These are phyloP conservation scores for Mycena leptocephala DNA, from an alignment of 768 basidiomycete species.

Conservation along the genomic window DNA sequence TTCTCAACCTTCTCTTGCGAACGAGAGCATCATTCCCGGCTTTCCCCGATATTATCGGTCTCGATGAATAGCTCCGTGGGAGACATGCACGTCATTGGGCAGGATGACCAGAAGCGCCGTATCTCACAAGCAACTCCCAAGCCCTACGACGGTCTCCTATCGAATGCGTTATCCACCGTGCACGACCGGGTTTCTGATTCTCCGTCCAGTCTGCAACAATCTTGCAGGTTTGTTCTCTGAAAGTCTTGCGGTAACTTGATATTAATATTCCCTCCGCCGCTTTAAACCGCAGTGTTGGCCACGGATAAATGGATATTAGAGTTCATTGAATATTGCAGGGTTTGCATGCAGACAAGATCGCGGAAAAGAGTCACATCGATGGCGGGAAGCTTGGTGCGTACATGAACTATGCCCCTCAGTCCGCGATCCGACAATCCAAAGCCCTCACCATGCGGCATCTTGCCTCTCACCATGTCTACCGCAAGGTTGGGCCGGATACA, in stretches of 20 bases:
- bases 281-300: conserved; percentile 6
- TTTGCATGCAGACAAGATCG: too few species aligned
- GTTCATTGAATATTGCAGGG: conserved; percentile 37
- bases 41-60: conserved; percentile 8
- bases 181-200: conserved; percentile 3
- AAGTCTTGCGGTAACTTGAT: conserved; percentile 1
- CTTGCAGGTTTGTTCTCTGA: conserved; percentile 7
- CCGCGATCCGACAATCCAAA: conserved; percentile 33
- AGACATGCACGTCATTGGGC: neutral
- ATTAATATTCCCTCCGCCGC: conserved; percentile 4
- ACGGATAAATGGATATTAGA: neutral
- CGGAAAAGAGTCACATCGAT: too few species aligned
- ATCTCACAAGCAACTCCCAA: conserved; percentile 15
- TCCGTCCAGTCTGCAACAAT: conserved; percentile 7
- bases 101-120: conserved; percentile 16
- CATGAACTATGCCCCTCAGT: neutral
- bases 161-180: conserved; percentile 6
- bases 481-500: too few species aligned
- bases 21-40: conserved; percentile 9
- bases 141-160: conserved; percentile 15
- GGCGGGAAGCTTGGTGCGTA: too few species aligned
- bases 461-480: too few species aligned
- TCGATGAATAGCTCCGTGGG: conserved; percentile 20
- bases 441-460: conserved; percentile 50
- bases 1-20: conserved; percentile 4